Conservation (phyloP, 257 asterid genomes). For the Voacanga thouarsii region DNA sequence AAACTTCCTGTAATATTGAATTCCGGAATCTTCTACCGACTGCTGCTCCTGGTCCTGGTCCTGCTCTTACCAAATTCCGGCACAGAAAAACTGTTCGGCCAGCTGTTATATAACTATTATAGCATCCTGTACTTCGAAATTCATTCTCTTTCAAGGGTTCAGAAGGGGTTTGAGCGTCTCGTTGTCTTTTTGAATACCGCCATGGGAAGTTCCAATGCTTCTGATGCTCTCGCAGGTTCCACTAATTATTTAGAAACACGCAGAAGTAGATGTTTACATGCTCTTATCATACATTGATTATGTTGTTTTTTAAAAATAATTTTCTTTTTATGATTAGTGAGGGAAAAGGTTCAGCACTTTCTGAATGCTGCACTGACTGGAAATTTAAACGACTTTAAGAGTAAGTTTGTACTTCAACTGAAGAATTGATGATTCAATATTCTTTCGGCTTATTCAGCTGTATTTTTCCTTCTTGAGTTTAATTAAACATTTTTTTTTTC, state of each 20-base stretch:
- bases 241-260: background rate
- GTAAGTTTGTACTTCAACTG: slow-evolving; percentile 36
- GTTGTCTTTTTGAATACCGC: background rate
- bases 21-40: too few species aligned
- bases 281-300: background rate
- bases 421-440: background rate
- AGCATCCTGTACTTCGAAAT: background rate
- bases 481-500: background rate
- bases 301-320: background rate
- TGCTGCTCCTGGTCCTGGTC: background rate
- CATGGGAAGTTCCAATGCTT: slow-evolving; percentile 50
- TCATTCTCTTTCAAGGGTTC: background rate
- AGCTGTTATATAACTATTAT: background rate
- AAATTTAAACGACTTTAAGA: slow-evolving; percentile 56
- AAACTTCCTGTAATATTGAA: too few species aligned
- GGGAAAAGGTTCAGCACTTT: slow-evolving; percentile 65
- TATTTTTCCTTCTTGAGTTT: background rate
- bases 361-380: slow-evolving; percentile 79
- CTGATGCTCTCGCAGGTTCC: slow-evolving; percentile 88
- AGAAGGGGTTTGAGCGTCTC: background rate
- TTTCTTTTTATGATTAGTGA: slow-evolving; percentile 35
- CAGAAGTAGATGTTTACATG: background rate
- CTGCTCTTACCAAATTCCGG: background rate
- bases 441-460: background rate
- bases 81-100: background rate